Evolutionary conservation across 495 filamentous ascomycete genomes (phyloP).

Genomic region (Podospora comata): DNA sequence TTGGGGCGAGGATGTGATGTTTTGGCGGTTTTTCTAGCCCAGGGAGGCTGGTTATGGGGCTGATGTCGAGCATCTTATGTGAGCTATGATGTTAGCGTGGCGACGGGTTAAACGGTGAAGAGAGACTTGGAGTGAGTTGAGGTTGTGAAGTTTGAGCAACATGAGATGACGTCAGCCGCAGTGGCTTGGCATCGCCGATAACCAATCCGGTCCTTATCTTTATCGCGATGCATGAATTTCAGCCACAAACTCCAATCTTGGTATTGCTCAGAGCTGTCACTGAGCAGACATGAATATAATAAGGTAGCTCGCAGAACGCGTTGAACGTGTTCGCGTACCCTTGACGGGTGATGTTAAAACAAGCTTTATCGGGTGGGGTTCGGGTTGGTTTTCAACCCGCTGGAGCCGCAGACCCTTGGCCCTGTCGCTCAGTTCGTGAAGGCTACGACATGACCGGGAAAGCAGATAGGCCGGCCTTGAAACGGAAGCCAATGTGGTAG

Average conservation of each 20-base stretch:
- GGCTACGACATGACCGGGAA: too few species aligned
- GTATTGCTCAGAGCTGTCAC: too few species aligned
- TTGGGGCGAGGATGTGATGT: conserved; percentile 13
- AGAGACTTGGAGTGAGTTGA: neutral
- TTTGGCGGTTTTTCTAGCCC: conserved; percentile 2
- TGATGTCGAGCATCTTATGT: neutral
- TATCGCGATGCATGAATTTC: too few species aligned
- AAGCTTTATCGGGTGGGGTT: neutral
- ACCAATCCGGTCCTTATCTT: neutral
- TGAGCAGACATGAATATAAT: too few species aligned
- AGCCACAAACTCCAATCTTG: too few species aligned
- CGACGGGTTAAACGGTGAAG: neutral
- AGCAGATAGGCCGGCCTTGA: neutral
- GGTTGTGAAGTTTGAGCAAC: neutral
- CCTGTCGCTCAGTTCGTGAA: neutral
- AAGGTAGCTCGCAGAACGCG: too few species aligned
- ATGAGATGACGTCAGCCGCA: neutral
- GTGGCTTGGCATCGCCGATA: neutral
- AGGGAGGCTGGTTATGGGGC: neutral
- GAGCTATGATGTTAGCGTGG: neutral
- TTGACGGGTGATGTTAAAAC: neutral
- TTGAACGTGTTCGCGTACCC: neutral
- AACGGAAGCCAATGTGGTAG: neutral
- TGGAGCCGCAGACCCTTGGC: neutral
- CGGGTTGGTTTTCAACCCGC: neutral